Evolutionary conservation across 2,329 filamentous ascomycete genomes (phyloP).

Genomic region (Diaporthe nobilis): DNA sequence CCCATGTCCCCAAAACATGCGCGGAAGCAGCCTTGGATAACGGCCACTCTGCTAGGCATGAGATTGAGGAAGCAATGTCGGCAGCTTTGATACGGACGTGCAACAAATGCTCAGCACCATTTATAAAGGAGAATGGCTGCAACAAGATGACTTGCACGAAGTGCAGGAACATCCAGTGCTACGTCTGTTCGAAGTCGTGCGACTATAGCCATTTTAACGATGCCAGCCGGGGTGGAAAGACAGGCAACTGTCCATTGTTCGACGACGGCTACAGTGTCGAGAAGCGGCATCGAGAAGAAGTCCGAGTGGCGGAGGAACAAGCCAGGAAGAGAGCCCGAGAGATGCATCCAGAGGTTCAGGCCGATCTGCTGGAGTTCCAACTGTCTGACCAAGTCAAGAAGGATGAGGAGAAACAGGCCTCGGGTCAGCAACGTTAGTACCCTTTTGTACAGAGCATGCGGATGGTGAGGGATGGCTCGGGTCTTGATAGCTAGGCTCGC

Average conservation of each 20-base stretch:
- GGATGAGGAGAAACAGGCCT: slow-evolving; percentile 53
- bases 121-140: slow-evolving; percentile 82
- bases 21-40: slow-evolving; percentile 74
- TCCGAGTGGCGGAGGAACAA: slow-evolving; percentile 71
- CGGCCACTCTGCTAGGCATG: slow-evolving; percentile 72
- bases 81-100: slow-evolving; percentile 82
- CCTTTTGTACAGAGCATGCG: slow-evolving; percentile 12
- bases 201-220: slow-evolving; percentile 81
- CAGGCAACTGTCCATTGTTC: slow-evolving; percentile 76
- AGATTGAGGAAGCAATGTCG: slow-evolving; percentile 88
- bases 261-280: slow-evolving; percentile 66
- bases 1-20: slow-evolving; percentile 81
- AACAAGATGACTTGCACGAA: slow-evolving; percentile 75
- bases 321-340: slow-evolving; percentile 68
- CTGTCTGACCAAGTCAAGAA: slow-evolving; percentile 67
- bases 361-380: slow-evolving; percentile 70
- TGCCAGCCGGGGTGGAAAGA: slow-evolving; percentile 58
- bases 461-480: neutral
- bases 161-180: slow-evolving; percentile 73
- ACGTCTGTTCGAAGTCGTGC: slow-evolving; percentile 78
- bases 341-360: slow-evolving; percentile 73
- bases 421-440: slow-evolving; percentile 25
- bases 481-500: slow-evolving; percentile 12
- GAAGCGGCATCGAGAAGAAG: slow-evolving; percentile 73
- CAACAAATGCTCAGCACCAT: slow-evolving; percentile 76